phyloP scores from a whole-genome alignment of 73 alveolate genomes.

The Paramecium biaurelia region DNA sequence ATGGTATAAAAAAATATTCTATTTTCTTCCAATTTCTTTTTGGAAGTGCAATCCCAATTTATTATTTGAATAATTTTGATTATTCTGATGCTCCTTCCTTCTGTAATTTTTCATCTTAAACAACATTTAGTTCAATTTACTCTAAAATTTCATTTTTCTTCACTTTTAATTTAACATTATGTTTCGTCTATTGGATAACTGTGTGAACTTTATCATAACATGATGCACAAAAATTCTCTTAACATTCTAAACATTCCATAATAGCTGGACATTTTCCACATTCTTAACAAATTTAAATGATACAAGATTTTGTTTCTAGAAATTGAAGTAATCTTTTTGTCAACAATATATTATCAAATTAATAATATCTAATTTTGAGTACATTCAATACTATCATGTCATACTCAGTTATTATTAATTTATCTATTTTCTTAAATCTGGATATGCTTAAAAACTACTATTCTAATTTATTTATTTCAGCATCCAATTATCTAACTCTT shows the following conservation, averaged over 20 bases:
- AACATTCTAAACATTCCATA: constrained; percentile 57
- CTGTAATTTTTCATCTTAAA: neutral
- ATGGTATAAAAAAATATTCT: constrained; percentile 47
- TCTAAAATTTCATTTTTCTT: neutral
- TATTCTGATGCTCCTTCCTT: neutral
- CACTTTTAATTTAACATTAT: neutral
- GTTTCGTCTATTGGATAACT: neutral
- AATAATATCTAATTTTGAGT: neutral
- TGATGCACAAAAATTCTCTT: constrained; percentile 8
- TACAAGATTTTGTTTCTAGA: neutral
- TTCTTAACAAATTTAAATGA: constrained; percentile 29
- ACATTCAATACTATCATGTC: constrained; percentile 13
- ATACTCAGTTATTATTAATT: neutral
- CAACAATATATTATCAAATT: constrained; percentile 16
- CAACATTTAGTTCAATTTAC: neutral
- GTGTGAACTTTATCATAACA: constrained; percentile 21
- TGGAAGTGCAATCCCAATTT: neutral
- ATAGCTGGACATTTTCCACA: constrained; percentile 20
- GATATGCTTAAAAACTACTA: neutral
- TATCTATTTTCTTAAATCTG: neutral
- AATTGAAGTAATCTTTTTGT: constrained; percentile 27
- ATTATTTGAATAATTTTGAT: neutral
- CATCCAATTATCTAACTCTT: neutral
- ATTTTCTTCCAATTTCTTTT: constrained; percentile 39
- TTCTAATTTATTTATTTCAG: neutral